phyloP scores from a whole-genome alignment of 1,284 basidiomycete genomes.

The Cryptococcus sp. region DNA sequence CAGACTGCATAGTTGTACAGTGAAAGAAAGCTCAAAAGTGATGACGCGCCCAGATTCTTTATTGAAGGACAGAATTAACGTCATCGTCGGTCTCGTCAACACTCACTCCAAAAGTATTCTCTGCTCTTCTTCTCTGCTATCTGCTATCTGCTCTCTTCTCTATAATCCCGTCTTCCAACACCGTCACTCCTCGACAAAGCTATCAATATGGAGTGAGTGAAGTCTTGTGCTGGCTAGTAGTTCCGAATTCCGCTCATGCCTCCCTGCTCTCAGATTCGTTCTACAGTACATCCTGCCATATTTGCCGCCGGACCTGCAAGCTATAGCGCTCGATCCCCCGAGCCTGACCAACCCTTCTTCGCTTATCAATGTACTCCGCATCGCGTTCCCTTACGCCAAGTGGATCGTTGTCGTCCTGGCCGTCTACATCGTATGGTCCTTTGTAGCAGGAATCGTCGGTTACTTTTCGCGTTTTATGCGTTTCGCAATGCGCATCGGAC shows the following conservation, averaged over 20 bases:
- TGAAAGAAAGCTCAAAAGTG: too few relatives aligned
- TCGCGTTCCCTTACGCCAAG: conserved; percentile 40
- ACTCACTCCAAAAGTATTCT: too few relatives aligned
- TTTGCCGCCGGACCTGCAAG: conserved; percentile 38
- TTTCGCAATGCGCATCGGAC: conserved; percentile 44
- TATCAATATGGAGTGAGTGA: conserved; percentile 12
- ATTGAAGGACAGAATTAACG: too few relatives aligned
- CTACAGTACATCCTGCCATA: conserved; percentile 28
- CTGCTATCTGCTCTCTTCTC: too few relatives aligned
- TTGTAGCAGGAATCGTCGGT: conserved; percentile 35
- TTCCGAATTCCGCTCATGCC: background rate
- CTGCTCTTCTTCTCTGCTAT: too few relatives aligned
- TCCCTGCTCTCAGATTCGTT: conserved; percentile 14
- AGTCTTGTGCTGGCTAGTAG: background rate
- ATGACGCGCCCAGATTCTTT: too few relatives aligned
- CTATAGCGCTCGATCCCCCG: conserved; percentile 38
- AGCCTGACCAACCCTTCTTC: conserved; percentile 35
- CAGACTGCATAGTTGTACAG: too few relatives aligned
- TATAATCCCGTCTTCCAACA: too few relatives aligned
- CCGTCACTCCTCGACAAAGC: too few relatives aligned
- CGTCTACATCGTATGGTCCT: conserved; percentile 44
- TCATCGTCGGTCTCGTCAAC: too few relatives aligned
- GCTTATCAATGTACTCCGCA: conserved; percentile 37
- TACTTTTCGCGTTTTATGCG: conserved; percentile 44
- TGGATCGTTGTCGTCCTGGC: conserved; percentile 41